Conservation (phyloP, 2,329 filamentous ascomycete genomes). For the Lasiodiplodia theobromae region DNA sequence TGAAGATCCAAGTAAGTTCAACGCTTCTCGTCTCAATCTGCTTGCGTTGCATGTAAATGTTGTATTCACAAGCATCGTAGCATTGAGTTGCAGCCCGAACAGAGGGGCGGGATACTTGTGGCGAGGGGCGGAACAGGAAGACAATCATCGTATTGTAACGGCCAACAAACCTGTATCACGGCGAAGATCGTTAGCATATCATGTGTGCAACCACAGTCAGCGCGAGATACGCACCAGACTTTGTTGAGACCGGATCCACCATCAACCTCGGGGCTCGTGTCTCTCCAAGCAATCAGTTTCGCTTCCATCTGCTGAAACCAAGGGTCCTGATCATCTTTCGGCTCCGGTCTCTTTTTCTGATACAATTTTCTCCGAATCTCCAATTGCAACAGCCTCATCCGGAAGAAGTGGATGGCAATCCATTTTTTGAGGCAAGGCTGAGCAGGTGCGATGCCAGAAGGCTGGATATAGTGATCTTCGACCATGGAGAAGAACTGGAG, state of each 20-base stretch:
- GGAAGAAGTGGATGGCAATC: conserved; percentile 90
- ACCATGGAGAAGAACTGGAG: conserved; percentile 84
- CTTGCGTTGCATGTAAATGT: conserved; percentile 80
- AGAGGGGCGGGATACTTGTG: conserved; percentile 87
- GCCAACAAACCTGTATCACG: conserved; percentile 60
- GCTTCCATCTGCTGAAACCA: conserved; percentile 85
- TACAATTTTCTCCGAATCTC: conserved; percentile 89
- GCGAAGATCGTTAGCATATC: neutral
- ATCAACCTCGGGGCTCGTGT: conserved; percentile 75
- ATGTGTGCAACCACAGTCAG: neutral
- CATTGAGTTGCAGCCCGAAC: conserved; percentile 79
- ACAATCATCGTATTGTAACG: conserved; percentile 88
- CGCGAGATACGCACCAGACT: conserved; percentile 70
- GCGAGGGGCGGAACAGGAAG: conserved; percentile 87
- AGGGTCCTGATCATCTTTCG: conserved; percentile 79
- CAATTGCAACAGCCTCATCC: conserved; percentile 85
- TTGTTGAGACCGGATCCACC: conserved; percentile 76
- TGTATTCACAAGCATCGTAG: conserved; percentile 81
- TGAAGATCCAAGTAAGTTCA: conserved; percentile 93
- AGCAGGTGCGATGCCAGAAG: conserved; percentile 72
- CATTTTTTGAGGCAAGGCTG: conserved; percentile 84
- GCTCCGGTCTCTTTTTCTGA: conserved; percentile 79
- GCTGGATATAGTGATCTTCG: conserved; percentile 83
- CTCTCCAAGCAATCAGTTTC: conserved; percentile 81
- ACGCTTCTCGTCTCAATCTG: conserved; percentile 79